A percentile compares a stretch with the other conserved stretches of the same genome.
phyloP scores from a whole-genome alignment of 2,329 filamentous ascomycete genomes.

The Cadophora gregata region DNA sequence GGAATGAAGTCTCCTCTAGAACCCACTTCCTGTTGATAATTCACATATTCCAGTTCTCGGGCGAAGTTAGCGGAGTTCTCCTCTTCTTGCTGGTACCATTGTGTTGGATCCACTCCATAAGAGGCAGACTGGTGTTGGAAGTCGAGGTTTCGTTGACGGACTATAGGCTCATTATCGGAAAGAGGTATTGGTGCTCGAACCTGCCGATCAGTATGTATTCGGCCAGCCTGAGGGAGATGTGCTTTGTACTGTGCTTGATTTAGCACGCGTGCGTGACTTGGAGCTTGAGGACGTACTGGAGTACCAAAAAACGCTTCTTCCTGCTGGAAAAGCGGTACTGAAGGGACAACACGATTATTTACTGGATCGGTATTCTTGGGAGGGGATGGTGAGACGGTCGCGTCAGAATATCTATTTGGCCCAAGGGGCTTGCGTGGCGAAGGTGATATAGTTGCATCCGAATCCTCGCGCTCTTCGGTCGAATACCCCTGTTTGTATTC shows the following conservation, averaged over 20 bases:
- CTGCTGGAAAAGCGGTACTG: background rate
- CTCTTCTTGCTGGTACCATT: background rate
- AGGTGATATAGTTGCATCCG: conserved; percentile 4
- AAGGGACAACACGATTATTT: background rate
- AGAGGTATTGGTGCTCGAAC: background rate
- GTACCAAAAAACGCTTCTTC: background rate
- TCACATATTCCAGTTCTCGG: background rate
- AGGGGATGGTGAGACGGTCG: background rate
- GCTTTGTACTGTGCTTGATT: background rate
- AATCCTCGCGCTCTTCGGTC: background rate
- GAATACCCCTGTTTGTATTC: background rate
- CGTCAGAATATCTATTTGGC: background rate
- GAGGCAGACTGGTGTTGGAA: background rate
- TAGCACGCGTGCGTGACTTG: conserved; percentile 7
- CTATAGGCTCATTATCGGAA: background rate
- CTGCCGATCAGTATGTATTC: background rate
- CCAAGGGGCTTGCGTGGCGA: background rate
- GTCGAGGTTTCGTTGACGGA: background rate
- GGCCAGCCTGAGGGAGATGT: too few relatives aligned
- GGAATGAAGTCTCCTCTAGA: background rate
- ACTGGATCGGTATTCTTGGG: background rate
- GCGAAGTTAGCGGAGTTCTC: background rate
- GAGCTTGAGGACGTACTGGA: conserved; percentile 10
- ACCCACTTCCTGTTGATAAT: background rate
- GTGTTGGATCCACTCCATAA: background rate